These are phyloP conservation scores for Diplogelasinospora grovesii DNA, from an alignment of 495 filamentous ascomycete species.

Conservation along the genomic window DNA sequence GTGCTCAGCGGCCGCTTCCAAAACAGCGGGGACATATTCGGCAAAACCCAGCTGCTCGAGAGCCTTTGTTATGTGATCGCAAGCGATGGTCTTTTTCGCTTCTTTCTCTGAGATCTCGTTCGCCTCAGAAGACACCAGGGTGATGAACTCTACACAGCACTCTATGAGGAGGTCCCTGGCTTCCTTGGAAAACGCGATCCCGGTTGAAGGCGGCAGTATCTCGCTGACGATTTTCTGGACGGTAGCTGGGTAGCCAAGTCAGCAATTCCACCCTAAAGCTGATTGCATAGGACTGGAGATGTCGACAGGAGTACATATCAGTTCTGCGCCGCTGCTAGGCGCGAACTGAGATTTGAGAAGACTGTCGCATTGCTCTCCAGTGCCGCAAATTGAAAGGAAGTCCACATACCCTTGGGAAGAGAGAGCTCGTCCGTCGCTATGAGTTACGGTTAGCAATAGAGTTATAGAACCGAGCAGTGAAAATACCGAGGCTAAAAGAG, in stretches of 20 bases:
- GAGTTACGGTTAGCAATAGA: constrained; percentile 18
- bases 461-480: no score
- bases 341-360: no score
- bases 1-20: constrained; percentile 83
- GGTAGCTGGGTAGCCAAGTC: constrained; percentile 57
- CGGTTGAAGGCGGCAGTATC: constrained; percentile 67
- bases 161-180: constrained; percentile 93
- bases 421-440: constrained; percentile 72
- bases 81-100: constrained; percentile 96
- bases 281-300: no score
- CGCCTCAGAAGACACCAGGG: constrained; percentile 90
- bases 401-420: constrained; percentile 74
- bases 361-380: no score
- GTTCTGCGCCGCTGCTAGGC: no score
- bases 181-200: constrained; percentile 77
- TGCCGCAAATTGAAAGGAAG: neutral
- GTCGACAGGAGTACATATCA: no score
- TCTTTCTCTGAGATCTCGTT: constrained; percentile 98
- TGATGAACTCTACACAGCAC: constrained; percentile 99
- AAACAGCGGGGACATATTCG: constrained; percentile 80
- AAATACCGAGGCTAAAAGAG: no score
- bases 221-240: constrained; percentile 97
- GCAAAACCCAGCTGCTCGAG: constrained; percentile 82
- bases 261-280: no score
- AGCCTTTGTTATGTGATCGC: constrained; percentile 92